Evolutionary conservation across 1,284 basidiomycete species (phyloP).

Genomic region (Cutaneotrichosporon daszewskae): DNA sequence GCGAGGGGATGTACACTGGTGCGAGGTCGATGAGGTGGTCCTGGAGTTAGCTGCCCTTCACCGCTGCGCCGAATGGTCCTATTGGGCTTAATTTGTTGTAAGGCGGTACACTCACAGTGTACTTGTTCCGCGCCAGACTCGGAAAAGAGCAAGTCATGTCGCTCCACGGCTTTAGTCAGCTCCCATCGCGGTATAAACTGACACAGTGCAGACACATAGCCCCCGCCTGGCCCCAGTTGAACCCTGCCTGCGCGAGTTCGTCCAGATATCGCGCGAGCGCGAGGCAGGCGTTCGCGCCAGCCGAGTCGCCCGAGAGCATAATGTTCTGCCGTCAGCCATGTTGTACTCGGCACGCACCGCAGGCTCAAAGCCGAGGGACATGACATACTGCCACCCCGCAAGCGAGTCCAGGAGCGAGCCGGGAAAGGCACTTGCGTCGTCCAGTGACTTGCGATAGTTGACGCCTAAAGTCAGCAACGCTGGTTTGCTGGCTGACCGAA

Average conservation of each 20-base stretch:
- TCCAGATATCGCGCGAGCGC: slow-evolving; percentile 14
- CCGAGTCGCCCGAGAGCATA: slow-evolving; percentile 11
- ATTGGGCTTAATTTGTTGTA: background rate
- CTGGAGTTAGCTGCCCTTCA: slow-evolving; percentile 2
- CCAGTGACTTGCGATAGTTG: slow-evolving; percentile 18
- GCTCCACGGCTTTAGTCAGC: slow-evolving; percentile 12
- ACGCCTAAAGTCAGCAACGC: slow-evolving; percentile 4
- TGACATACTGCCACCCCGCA: slow-evolving; percentile 12
- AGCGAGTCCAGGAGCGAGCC: slow-evolving; percentile 9
- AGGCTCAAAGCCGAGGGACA: slow-evolving; percentile 11
- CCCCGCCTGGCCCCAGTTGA: slow-evolving; percentile 3
- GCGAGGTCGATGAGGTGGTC: slow-evolving; percentile 7
- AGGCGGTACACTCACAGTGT: slow-evolving; percentile 12
- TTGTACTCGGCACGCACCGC: background rate
- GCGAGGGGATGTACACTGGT: slow-evolving; percentile 6
- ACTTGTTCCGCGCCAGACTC: slow-evolving; percentile 3
- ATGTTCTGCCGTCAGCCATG: slow-evolving; percentile 7
- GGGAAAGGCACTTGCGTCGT: slow-evolving; percentile 7
- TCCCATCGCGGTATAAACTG: background rate
- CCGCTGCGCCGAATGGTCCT: no score
- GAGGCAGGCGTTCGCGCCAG: slow-evolving; percentile 10
- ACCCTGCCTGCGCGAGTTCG: slow-evolving; percentile 7
- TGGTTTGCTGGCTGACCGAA: slow-evolving; percentile 1
- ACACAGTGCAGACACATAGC: slow-evolving; percentile 4
- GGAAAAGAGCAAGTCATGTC: slow-evolving; percentile 14